A percentile compares a stretch with the other conserved stretches of the same genome.
Evolutionary conservation across 1,139 yeast species (phyloP).

Genomic region (Saccharomyces hybrid): DNA sequence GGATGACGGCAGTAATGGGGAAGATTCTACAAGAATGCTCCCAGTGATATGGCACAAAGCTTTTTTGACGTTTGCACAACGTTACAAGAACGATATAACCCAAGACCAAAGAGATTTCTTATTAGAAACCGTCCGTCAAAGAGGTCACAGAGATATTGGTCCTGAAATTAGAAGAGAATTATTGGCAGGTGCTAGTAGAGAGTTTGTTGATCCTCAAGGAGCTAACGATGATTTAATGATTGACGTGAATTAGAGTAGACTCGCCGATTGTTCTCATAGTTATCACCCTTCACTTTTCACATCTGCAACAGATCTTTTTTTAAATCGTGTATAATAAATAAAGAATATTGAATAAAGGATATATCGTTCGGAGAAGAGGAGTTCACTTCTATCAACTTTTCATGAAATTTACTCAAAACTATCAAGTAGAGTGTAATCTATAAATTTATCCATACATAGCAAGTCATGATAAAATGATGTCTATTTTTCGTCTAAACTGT

Average conservation of each 20-base stretch:
- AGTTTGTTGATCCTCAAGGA: slow-evolving; percentile 25
- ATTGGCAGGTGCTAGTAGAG: slow-evolving; percentile 65
- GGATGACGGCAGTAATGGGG: slow-evolving; percentile 37
- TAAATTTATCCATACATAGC: too few species aligned
- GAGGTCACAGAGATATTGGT: slow-evolving; percentile 82
- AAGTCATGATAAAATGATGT: not conserved
- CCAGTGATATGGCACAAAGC: slow-evolving; percentile 99
- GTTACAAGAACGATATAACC: slow-evolving; percentile 93
- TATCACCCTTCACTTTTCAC: not conserved
- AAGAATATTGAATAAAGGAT: not conserved
- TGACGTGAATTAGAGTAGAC: slow-evolving; percentile 18
- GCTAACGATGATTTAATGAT: slow-evolving; percentile 28
- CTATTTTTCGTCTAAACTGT: not conserved
- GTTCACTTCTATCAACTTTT: not conserved
- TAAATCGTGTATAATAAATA: not conserved
- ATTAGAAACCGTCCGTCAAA: slow-evolving; percentile 82
- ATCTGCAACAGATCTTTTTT: not conserved
- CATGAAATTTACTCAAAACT: too few species aligned
- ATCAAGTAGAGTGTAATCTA: too few species aligned
- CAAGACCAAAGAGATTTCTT: slow-evolving; percentile 95
- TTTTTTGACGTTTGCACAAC: slow-evolving; percentile 84
- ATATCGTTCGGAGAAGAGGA: not conserved
- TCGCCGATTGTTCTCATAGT: not conserved
- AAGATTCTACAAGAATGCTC: slow-evolving; percentile 49
- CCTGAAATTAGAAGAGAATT: slow-evolving; percentile 94